A percentile compares a stretch with the other conserved stretches of the same genome.
These are phyloP conservation scores for Penstemon newberryi DNA, from an alignment of 257 asterid species.

Conservation along the genomic window DNA sequence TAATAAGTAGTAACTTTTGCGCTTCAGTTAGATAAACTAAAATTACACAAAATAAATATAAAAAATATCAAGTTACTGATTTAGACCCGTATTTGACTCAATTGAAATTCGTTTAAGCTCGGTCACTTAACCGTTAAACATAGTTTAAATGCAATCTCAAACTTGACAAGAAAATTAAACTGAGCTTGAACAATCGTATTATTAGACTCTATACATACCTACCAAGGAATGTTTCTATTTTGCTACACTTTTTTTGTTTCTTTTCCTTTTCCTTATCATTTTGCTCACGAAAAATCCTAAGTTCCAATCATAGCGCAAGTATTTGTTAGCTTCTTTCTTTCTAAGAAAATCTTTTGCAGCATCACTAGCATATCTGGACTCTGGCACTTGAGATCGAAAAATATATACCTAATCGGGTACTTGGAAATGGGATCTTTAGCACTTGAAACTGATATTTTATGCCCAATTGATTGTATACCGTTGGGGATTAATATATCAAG, in stretches of 20 bases:
- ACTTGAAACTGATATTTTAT: constrained; percentile 38
- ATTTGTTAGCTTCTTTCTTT: too few relatives aligned
- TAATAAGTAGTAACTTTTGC: neutral
- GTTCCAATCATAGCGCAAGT: too few relatives aligned
- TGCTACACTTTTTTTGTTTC: too few relatives aligned
- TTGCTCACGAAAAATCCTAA: too few relatives aligned
- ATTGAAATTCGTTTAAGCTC: too few relatives aligned
- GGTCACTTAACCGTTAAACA: too few relatives aligned
- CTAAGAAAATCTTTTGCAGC: constrained; percentile 36
- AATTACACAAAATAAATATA: neutral
- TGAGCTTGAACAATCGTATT: too few relatives aligned
- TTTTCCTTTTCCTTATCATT: too few relatives aligned
- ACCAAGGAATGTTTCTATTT: too few relatives aligned
- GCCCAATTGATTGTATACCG: constrained; percentile 43
- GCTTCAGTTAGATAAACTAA: neutral
- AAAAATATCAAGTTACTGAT: too few relatives aligned
- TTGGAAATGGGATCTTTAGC: constrained; percentile 58
- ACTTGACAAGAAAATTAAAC: neutral
- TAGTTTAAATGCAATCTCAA: neutral
- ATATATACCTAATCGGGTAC: constrained; percentile 11
- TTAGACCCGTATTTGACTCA: too few relatives aligned
- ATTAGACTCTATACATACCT: too few relatives aligned
- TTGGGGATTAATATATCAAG: constrained; percentile 59
- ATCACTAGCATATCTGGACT: neutral
- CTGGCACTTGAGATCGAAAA: constrained; percentile 21